Evolutionary conservation across 78 protist species (phyloP), one percentile per base, ranked within the genome.

Genomic region (Dictyostelium intermedium): DNA sequence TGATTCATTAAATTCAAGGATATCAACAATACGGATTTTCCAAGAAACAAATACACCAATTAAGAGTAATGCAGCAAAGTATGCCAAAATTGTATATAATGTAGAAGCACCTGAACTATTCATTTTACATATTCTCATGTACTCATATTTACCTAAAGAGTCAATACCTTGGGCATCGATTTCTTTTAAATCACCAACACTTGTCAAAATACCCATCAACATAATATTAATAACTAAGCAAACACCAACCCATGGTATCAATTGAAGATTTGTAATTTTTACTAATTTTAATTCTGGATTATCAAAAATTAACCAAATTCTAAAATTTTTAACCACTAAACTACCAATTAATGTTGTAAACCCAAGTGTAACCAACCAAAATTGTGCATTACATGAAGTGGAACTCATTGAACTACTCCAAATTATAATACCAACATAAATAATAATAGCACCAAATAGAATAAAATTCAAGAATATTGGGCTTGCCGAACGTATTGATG

Each of bases 41-140:
- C 60, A 82, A 18, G 87, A 82, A 10, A 82, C 87, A 25, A 60
- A 82, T 18, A 60, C 60, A 82, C 87, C 87, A 32, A 50, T 5
- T 7, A 82, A 23, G 1, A 82, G 53, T 11, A 82, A 27, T 2
- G 41, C 39, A 32, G 73, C 87, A 23, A 50, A 66, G 23, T 50
- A 30, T 3, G 32, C 87, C 5, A 82, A 37, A 20, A 82, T 50
- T 1, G 50, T 20, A 43, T 82, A 82, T 11, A 82, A 37, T 2
- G 43, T 35, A 0, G 37, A 27, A 0, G 60, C 43, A 61, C 77
- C 87, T 3, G 41, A 11, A 20, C 50, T 34, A 32, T 60, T 35
- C 41, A 82, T 34, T 18, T 82, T 37, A 34, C 87, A 82, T 9
- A 30, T 23, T 32, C 37, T 30, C 11, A 82, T 30, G 39, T 2